Evolutionary conservation across 2,329 filamentous ascomycete species (phyloP), one percentile per base, ranked within the genome.

Genomic region (Incumbomyces lentus): DNA sequence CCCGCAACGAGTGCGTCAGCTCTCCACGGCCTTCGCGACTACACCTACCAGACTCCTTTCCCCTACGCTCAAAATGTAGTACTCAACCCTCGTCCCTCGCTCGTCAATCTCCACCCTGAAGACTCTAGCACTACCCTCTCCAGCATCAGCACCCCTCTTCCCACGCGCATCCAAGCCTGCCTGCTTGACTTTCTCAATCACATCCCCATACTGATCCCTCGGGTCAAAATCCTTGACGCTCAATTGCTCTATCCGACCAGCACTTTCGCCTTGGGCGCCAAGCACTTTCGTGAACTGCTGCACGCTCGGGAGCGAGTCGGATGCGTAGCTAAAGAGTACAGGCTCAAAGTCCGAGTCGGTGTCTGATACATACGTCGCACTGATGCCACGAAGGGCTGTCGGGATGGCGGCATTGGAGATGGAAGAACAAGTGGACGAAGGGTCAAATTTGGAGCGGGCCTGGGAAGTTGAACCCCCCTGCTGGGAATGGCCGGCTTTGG

Each of bases 321-420:
- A 73, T 16, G 70, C 64, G 67, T 75, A 86, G 54, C 71, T 73
- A 55, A 94, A 62, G 44, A 75, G 78, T 5, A 95, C 85, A 2
- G 80, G 78, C 62, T 84, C 79, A 64, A 94, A 95, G 3, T 83
- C 81, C 70, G 93, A 86, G 62, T 95, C 88, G 26, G 86, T 79
- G 49, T 95, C 89, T 51, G 83, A 92, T 1, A 49, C 51, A 36
- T 52, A 56, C 46, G 67, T 64, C 2, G 67, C 65, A 41, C 69
- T 64, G 86, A 44, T 88, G 73, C 49, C 73, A 64, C 43, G 74
- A 71, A 52, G 74, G 72, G 50, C 70, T 57, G 56, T 48, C 17
- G 40, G 57, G 47, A 53, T 70, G 29, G 57, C 48, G 40, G 59
- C 61, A 31, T 49, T 46, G 8, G 44, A 29, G 22, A n/a, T n/a